Conservation (phyloP, 306 rosid genomes). For the Prunus kanzakura region DNA sequence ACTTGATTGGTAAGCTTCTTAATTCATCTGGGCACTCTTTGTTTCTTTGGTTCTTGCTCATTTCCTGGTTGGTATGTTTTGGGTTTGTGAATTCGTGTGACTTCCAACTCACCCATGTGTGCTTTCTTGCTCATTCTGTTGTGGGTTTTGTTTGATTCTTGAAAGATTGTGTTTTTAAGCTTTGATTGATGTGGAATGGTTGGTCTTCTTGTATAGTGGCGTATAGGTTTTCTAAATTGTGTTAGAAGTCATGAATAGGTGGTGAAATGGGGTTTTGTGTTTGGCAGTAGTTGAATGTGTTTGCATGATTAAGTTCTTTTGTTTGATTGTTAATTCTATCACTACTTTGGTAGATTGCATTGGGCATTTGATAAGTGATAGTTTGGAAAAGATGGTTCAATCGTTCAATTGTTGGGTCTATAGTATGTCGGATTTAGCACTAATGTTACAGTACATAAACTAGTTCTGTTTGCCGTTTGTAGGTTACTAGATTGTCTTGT, state of each 20-base stretch:
- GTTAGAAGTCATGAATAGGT: slow-evolving; percentile 26
- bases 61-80: slow-evolving; percentile 28
- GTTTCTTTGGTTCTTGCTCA: slow-evolving; percentile 16
- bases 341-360: slow-evolving; percentile 23
- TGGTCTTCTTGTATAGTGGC: slow-evolving; percentile 27
- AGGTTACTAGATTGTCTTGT: not conserved
- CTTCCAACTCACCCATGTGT: slow-evolving; percentile 30
- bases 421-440: slow-evolving; percentile 12
- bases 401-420: slow-evolving; percentile 15
- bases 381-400: slow-evolving; percentile 24
- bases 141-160: slow-evolving; percentile 25
- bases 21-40: slow-evolving; percentile 32
- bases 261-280: slow-evolving; percentile 40
- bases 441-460: slow-evolving; percentile 7
- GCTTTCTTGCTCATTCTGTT: slow-evolving; percentile 25
- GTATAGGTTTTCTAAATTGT: slow-evolving; percentile 32
- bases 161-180: slow-evolving; percentile 19
- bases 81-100: slow-evolving; percentile 26
- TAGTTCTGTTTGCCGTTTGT: not conserved
- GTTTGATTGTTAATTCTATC: slow-evolving; percentile 29
- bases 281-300: slow-evolving; percentile 45
- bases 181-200: slow-evolving; percentile 30
- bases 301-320: slow-evolving; percentile 34
- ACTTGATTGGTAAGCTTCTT: slow-evolving; percentile 46
- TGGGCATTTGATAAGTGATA: slow-evolving; percentile 18